Evolutionary conservation across 192 early-diverging fungal species (phyloP), one percentile per base, ranked within the genome.

Genomic region (Gaertneriomyces sp.): DNA sequence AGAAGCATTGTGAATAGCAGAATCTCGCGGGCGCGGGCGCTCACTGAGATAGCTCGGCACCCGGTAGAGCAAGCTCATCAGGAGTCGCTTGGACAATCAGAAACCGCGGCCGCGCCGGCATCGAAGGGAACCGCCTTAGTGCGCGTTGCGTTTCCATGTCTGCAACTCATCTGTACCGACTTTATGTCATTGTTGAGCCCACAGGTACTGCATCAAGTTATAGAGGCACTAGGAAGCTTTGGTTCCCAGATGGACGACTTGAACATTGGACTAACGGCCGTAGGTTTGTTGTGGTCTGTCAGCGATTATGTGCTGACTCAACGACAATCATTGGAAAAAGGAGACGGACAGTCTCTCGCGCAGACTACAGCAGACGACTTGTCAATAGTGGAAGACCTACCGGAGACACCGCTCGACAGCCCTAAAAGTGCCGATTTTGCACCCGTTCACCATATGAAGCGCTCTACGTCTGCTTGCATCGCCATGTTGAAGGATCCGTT

Each of bases 141-240:
- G 64, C 83, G 90, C 8, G 76, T 89, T 50, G 93, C 91, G 8
- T 99, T 99, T 64, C 88, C 93, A 5, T 94, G 89, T 47, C 60
- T 99, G 57, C 94, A 99, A 69, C 74, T 99, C 12, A 91, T 99
- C 25, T 98, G 95, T 72, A 91, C 90, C 1, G 97, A 99, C 69
- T 96, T 97, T 63, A 63, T 99, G 46, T 82, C 90, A 6, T 79
- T 90, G 6, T 71, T 97, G 67, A 78, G 80, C 12, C 90, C 94
- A 4, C 74, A 74, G 7, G 85, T 89, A 49, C 68, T 99, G 46
- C 81, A 85, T 12, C 83, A 87, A 43, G 93, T 92, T 64, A 92
- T 97, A 58, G 81, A 89, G 53, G 87, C 89, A 0, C 63, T 98
- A 33, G 88, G 81, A 12, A 73, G 78, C 25, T 98, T 94, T 84